phyloP scores from a whole-genome alignment of 352 stramenopile genomes.

The Pythium aphanidermatum region DNA sequence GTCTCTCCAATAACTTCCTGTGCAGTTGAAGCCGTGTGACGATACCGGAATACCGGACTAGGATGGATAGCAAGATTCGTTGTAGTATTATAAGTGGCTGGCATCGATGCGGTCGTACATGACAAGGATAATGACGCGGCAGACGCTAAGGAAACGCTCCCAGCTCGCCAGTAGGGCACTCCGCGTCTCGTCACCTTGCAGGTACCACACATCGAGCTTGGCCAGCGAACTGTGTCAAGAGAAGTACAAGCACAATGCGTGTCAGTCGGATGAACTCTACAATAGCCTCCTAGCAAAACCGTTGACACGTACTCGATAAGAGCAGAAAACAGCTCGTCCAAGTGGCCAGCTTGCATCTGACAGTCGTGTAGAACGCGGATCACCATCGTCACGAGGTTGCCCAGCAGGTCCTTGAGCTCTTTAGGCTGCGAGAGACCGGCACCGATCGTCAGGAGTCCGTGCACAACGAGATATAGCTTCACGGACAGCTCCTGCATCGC shows the following conservation, averaged over 20 bases:
- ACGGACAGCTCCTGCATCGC: conserved; percentile 25
- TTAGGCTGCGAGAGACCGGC: conserved; percentile 70
- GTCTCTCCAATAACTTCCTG: background rate
- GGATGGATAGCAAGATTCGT: background rate
- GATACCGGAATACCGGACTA: no score
- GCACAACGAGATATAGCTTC: conserved; percentile 60
- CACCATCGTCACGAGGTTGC: conserved; percentile 55
- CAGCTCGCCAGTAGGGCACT: conserved; percentile 52
- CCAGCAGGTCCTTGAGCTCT: conserved; percentile 63
- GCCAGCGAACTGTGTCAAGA: conserved; percentile 29
- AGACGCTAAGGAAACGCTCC: conserved; percentile 68
- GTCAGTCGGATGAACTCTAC: no score
- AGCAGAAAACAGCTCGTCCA: conserved; percentile 55
- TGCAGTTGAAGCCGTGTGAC: no score
- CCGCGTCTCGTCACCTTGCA: conserved; percentile 56
- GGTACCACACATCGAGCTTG: conserved; percentile 68
- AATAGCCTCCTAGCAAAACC: no score
- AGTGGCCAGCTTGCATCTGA: conserved; percentile 25
- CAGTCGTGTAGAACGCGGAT: conserved; percentile 59
- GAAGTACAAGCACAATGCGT: background rate
- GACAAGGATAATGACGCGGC: conserved; percentile 35
- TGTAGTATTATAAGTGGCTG: background rate
- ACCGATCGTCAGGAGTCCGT: conserved; percentile 67
- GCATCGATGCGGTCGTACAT: conserved; percentile 43
- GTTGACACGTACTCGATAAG: conserved; percentile 59